Conservation (phyloP, 177 flowering plant species). For the Tripterygium wilfordii region DNA sequence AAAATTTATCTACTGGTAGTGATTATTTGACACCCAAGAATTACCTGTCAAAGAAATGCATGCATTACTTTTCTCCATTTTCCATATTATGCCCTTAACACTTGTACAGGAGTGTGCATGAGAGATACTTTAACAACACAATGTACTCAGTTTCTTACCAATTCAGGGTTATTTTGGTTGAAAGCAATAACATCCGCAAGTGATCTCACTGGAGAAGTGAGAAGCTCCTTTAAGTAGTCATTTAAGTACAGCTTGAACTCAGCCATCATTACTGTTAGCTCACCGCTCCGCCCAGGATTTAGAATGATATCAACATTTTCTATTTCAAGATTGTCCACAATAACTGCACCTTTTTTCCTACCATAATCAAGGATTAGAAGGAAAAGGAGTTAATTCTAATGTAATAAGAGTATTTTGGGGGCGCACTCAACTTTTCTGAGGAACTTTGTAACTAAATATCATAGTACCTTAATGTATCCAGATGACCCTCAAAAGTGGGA, state of each 20-base stretch:
- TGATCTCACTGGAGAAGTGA: constrained; percentile 47
- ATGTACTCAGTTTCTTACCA: constrained; percentile 25
- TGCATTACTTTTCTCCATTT: too few species aligned
- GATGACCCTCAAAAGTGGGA: constrained; percentile 22
- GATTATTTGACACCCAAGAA: too few species aligned
- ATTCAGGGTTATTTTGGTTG: constrained; percentile 26
- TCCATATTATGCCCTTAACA: too few species aligned
- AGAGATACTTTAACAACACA: too few species aligned
- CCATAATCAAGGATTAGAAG: background rate
- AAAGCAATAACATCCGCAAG: constrained; percentile 54
- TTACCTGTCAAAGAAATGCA: too few species aligned
- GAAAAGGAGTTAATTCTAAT: background rate
- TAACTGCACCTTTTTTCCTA: constrained; percentile 41
- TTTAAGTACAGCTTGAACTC: constrained; percentile 47
- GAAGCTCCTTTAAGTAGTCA: constrained; percentile 36
- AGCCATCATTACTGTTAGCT: constrained; percentile 19
- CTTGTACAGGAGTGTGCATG: too few species aligned
- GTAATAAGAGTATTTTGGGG: too few species aligned
- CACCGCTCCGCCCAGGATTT: constrained; percentile 23
- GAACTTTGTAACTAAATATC: background rate
- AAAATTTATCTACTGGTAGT: too few species aligned
- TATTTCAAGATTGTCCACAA: constrained; percentile 46
- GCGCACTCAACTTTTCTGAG: background rate
- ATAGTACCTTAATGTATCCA: constrained; percentile 14
- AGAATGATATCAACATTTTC: constrained; percentile 17